Conservation (phyloP, 768 basidiomycete genomes). For the Scleroderma bovista region DNA sequence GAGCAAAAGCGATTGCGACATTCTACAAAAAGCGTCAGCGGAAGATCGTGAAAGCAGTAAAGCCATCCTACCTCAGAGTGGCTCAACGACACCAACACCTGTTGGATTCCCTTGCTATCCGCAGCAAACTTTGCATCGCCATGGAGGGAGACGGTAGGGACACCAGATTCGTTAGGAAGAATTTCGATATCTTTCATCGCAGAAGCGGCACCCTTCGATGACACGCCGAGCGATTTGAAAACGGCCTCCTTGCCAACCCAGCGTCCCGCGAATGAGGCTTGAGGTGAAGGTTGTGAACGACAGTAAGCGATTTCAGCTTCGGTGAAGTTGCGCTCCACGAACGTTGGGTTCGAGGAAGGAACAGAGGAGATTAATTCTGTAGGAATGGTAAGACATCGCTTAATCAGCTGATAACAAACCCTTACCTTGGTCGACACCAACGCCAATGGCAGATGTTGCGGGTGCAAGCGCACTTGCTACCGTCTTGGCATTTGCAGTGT, state of each 20-base stretch:
- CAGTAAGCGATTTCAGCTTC: slow-evolving; percentile 85
- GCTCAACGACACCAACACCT: slow-evolving; percentile 79
- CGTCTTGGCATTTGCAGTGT: slow-evolving; percentile 63
- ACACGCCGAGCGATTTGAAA: slow-evolving; percentile 91
- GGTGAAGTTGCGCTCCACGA: slow-evolving; percentile 91
- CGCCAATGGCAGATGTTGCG: slow-evolving; percentile 53
- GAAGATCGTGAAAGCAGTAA: slow-evolving; percentile 7
- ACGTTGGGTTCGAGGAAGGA: slow-evolving; percentile 82
- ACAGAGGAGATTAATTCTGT: slow-evolving; percentile 88
- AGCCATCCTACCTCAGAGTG: slow-evolving; percentile 79
- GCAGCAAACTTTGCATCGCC: slow-evolving; percentile 79
- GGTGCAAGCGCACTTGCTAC: slow-evolving; percentile 40
- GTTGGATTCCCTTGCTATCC: slow-evolving; percentile 61
- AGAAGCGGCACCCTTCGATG: slow-evolving; percentile 88
- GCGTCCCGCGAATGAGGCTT: slow-evolving; percentile 90
- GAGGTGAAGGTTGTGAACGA: slow-evolving; percentile 73
- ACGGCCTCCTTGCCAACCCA: slow-evolving; percentile 98
- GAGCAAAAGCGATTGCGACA: slow-evolving; percentile 84
- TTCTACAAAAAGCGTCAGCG: slow-evolving; percentile 40
- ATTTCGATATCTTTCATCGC: slow-evolving; percentile 98
- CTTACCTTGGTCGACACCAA: slow-evolving; percentile 87
- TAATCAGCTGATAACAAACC: neutral
- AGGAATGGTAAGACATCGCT: slow-evolving; percentile 2
- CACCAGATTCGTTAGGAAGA: slow-evolving; percentile 71
- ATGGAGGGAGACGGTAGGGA: slow-evolving; percentile 69